Evolutionary conservation across 2,329 filamentous ascomycete genomes (phyloP), one percentile per base, ranked within the genome.

Genomic region (Verticillium klebahnii): DNA sequence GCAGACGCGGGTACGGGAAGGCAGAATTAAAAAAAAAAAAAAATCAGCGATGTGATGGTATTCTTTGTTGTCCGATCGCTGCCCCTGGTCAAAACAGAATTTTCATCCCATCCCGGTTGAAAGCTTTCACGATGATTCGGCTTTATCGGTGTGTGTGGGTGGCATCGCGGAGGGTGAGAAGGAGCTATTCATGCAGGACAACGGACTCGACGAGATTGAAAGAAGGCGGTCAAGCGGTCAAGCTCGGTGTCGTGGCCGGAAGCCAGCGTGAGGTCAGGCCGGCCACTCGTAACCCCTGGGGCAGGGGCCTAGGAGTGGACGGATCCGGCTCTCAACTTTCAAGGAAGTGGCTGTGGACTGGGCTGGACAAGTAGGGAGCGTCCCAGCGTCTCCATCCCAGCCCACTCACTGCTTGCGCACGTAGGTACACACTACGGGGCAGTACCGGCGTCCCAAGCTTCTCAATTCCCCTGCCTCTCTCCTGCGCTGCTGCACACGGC

Each of bases 211-310:
- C 56, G 58, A 65, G 29, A 65, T 65, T 64, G 36, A 45, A 56
- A 64, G 17, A 64, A 65, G 64, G 64, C 64, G 64, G 64, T 65
- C 64, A 65, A 62, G 62, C 34, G 52, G 60, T 39, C 57, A 32
- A 8, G 15, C 31, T 37, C 31, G 55, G 55, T 37, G 32, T 52
- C 34, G 45, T 14, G 4, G n/a, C 45, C 45, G 45, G 45, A 25
- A 52, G 19, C n/a, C n/a, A 52, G 3, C 23, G 45, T 52, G 45
- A 25, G 45, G 19, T n/a, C 12, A 34, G 40, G 17, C 31, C 17
- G 40, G 58, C 29, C 39, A 52, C 58, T 40, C 19, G 25, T 12
- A 56, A 11, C n/a, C 45, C n/a, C n/a, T 14, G n/a, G 45, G 45
- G 50, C 23, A 15, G 50, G 11, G 14, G 45, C 11, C 45, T 19